Conservation (phyloP, 495 filamentous ascomycete genomes). For the Clohesyomyces aquaticus region DNA sequence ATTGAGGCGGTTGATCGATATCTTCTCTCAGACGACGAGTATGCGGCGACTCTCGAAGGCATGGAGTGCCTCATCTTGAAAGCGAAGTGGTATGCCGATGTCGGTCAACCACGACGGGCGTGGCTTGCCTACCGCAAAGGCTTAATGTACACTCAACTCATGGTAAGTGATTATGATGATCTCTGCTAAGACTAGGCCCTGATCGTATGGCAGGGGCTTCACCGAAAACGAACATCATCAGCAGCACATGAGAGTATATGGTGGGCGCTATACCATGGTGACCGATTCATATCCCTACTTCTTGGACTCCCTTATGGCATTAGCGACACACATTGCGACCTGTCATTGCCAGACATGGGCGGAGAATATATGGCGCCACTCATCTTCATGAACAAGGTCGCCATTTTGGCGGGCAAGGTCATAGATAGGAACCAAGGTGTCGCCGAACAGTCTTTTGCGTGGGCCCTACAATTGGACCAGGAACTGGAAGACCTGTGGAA, state of each 20-base stretch:
- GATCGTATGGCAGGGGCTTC: conserved; percentile 31
- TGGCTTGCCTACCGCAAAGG: conserved; percentile 56
- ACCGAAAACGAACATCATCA: conserved; percentile 37
- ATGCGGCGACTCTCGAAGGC: conserved; percentile 54
- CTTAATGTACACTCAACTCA: conserved; percentile 54
- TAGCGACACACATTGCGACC: conserved; percentile 46
- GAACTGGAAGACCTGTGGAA: conserved; percentile 52
- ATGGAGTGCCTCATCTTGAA: conserved; percentile 56
- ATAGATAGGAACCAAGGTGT: conserved; percentile 57
- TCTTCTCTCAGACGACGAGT: conserved; percentile 55
- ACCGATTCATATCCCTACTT: conserved; percentile 54
- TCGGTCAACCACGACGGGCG: conserved; percentile 56
- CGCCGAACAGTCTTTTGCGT: conserved; percentile 46
- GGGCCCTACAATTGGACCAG: conserved; percentile 54
- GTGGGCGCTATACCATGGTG: conserved; percentile 51
- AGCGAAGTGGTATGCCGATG: conserved; percentile 53
- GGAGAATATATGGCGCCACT: conserved; percentile 39
- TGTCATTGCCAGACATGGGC: conserved; percentile 34
- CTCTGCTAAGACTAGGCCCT: background rate
- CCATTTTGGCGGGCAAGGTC: conserved; percentile 55
- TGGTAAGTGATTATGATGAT: conserved; percentile 29
- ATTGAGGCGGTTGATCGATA: conserved; percentile 49
- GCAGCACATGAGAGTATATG: conserved; percentile 49
- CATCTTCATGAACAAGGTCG: conserved; percentile 42
- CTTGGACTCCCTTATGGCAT: conserved; percentile 58